These are phyloP conservation scores for Curvularia sp. DNA, from an alignment of 2,329 filamentous ascomycete genomes.

Conservation along the genomic window DNA sequence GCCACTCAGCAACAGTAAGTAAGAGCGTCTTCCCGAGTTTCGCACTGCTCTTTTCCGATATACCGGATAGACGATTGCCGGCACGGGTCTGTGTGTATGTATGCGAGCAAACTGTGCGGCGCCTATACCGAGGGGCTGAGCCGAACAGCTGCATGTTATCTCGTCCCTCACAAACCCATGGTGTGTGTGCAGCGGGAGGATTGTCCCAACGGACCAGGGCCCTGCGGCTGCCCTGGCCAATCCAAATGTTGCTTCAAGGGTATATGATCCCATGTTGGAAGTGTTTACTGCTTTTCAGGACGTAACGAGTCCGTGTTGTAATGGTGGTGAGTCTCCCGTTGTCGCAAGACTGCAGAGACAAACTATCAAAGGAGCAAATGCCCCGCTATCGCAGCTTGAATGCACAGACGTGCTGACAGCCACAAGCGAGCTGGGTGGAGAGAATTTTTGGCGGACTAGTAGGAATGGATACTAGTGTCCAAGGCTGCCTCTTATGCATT, in stretches of 20 bases:
- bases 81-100: not conserved
- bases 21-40: not conserved
- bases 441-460: slow-evolving; percentile 5
- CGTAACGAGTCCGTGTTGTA: not conserved
- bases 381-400: slow-evolving; percentile 8
- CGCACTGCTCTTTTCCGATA: not conserved
- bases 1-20: slow-evolving; percentile 6
- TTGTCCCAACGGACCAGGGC: slow-evolving; percentile 21
- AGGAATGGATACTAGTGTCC: not conserved
- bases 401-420: not conserved
- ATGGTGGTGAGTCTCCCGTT: not conserved
- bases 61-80: not conserved
- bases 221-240: slow-evolving; percentile 10
- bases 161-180: slow-evolving; percentile 11
- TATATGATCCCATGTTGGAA: not conserved
- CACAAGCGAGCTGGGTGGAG: slow-evolving; percentile 22
- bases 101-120: slow-evolving; percentile 2
- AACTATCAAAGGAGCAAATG: slow-evolving; percentile 4
- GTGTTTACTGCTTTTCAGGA: not conserved
- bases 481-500: slow-evolving; percentile 2
- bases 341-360: slow-evolving; percentile 3
- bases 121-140: not conserved
- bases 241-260: slow-evolving; percentile 1
- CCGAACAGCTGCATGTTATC: slow-evolving; percentile 7
- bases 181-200: slow-evolving; percentile 24